These are phyloP conservation scores for Phoenix dactylifera DNA, from an alignment of 176 grass and related monocot genomes.

Conservation along the genomic window DNA sequence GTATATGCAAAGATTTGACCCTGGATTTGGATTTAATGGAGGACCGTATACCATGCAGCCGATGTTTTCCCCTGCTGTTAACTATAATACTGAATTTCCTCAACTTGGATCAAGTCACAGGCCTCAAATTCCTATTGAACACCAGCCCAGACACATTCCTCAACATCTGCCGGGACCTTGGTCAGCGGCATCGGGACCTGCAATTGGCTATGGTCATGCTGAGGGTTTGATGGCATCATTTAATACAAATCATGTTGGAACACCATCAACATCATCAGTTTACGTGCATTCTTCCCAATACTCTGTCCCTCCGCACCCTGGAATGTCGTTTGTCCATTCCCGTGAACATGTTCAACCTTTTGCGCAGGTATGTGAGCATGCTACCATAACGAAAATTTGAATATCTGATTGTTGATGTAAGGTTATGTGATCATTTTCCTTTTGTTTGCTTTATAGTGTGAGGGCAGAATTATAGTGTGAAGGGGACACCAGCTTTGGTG, in stretches of 20 bases:
- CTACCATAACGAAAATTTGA: no score
- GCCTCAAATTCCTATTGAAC: slow-evolving; percentile 51
- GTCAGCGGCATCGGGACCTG: slow-evolving; percentile 31
- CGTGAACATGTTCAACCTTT: neutral
- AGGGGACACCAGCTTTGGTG: no score
- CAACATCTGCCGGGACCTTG: slow-evolving; percentile 50
- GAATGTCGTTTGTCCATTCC: neutral
- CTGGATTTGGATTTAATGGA: slow-evolving; percentile 85
- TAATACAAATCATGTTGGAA: slow-evolving; percentile 23
- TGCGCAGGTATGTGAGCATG: neutral
- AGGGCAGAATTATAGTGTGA: no score
- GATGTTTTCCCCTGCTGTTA: slow-evolving; percentile 82
- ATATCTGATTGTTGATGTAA: no score
- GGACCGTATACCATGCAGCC: slow-evolving; percentile 75
- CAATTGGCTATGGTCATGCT: slow-evolving; percentile 37
- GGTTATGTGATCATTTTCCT: no score
- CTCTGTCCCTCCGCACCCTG: neutral
- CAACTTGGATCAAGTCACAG: slow-evolving; percentile 68
- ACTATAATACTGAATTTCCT: slow-evolving; percentile 94
- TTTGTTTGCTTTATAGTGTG: no score
- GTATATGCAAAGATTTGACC: slow-evolving; percentile 96
- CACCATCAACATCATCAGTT: neutral
- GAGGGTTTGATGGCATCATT: slow-evolving; percentile 43
- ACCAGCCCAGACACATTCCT: slow-evolving; percentile 38
- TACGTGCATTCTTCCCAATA: neutral